Evolutionary conservation across 768 basidiomycete genomes (phyloP), one percentile per base, ranked within the genome.

Genomic region (Naganishia kalamii): DNA sequence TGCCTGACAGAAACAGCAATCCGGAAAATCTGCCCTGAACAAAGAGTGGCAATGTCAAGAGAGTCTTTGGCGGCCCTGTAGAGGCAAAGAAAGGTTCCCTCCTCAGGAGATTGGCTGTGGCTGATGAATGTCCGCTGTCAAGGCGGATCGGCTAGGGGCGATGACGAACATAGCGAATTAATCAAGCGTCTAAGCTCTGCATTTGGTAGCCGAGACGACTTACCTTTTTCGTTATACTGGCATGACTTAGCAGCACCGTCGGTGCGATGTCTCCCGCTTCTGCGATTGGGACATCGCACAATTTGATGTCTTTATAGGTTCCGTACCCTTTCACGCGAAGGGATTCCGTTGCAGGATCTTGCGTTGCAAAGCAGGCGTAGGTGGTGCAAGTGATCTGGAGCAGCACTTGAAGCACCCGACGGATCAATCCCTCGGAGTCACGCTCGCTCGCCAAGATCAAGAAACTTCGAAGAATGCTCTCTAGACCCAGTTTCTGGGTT

Each of bases 1-100:
- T 49, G 51, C 54, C 35, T 6, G 54, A 57, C 7, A 68, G 63
- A 35, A 68, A 68, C 13, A 52, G 54, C 17, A 57, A 40, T 7
- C 66, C 66, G 13, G 60, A 62, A 29, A 68, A 62, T 21, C 60
- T 35, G 1, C 62, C 62, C 41, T 68, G 66, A 4, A 68, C 66
- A 40, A 54, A 57, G 37, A 68, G 30, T 12, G 62, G 62, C 23
- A 50, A 21, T 5, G 43, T 40, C 5, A 61, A n/a, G 4, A 47
- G n/a, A 1, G 52, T 37, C 25, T 60, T 57, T 4, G 66, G 66
- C 2, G 30, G 15, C 25, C 48, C 43, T 5, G 50, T 32, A 5
- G 50, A 3, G 4, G 32, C 29, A 30, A 68, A 68, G 47, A 68
- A 68, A 4, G 62, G 62, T 29, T 68, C 66, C 12, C 66, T n/a